phyloP scores from a whole-genome alignment of 345 rosid genomes.

The Eucalyptus grandis region DNA sequence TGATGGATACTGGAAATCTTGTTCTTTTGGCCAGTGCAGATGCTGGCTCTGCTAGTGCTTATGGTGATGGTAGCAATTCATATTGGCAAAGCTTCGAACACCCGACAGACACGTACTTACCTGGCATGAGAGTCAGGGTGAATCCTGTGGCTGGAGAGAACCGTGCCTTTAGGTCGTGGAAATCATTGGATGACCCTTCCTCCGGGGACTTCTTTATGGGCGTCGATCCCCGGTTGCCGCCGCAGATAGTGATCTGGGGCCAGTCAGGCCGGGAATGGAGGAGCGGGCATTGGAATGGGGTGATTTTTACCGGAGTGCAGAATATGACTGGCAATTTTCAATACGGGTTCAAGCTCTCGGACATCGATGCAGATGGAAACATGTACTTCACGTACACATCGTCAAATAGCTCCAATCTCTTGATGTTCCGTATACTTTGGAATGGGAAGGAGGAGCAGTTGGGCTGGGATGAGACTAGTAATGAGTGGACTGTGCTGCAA shows the following conservation, averaged over 20 bases:
- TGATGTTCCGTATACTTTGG: constrained; percentile 35
- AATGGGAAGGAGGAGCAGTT: constrained; percentile 53
- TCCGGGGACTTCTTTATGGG: constrained; percentile 49
- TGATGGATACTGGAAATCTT: constrained; percentile 18
- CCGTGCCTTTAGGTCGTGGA: constrained; percentile 49
- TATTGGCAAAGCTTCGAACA: constrained; percentile 60
- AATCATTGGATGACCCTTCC: constrained; percentile 47
- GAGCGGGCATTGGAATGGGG: constrained; percentile 73
- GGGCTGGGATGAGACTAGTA: constrained; percentile 30
- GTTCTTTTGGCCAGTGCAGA: constrained; percentile 6
- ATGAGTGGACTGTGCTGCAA: constrained; percentile 40
- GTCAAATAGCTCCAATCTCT: constrained; percentile 8
- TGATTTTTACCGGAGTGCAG: constrained; percentile 52
- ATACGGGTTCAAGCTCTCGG: constrained; percentile 54
- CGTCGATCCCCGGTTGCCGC: constrained; percentile 47
- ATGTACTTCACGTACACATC: constrained; percentile 46
- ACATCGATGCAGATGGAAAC: constrained; percentile 21
- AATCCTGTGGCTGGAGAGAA: constrained; percentile 23
- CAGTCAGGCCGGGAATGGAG: constrained; percentile 44
- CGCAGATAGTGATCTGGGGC: constrained; percentile 73
- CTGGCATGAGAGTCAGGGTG: constrained; percentile 45
- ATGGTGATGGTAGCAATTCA: not conserved
- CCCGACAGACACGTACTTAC: constrained; percentile 50
- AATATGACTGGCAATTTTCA: constrained; percentile 28
- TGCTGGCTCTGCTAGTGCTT: not conserved